Base-by-base conservation (phyloP, 495 filamentous ascomycete species). In the Tuber magnatum region DNA sequence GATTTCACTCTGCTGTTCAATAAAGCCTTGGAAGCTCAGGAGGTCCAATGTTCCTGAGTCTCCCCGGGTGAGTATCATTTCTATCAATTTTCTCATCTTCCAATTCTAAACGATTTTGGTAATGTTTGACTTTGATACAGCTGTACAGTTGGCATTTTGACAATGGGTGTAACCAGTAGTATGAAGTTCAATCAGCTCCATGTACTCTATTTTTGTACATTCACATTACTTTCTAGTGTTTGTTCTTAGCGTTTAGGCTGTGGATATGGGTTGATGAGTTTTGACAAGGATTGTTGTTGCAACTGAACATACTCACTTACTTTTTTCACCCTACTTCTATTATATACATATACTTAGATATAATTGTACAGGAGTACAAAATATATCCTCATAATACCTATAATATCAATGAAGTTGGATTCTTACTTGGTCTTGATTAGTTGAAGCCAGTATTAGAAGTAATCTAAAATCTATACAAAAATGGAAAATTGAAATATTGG, bases 61-160 rank as follows among this genome's bases (percentile, higher is more conserved):
- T 68, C 38, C 41, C 71, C 10, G 10, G 16, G 28, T 10, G 9
- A 6, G 24, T 18, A 8, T 4, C 0, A 2, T 69, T 22, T 74
- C 41, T n/a, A 43, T 5, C 7, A 40, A 74, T 2, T 51, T 68
- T 1, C 61, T 74, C 18, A 24, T 43, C 9, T 28, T 38, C 16
- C 48, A 42, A 6, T 28, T 61, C 35, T n/a, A 42, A 22, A 74
- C 10, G 9, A 74, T 69, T 43, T 69, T 74, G 1, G 72, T 38
- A 32, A 74, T 40, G 24, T 44, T 12, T 32, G 72, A 69, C n/a
- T 74, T 73, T 68, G 38, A 73, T 3, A 68, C 38, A 20, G 32
- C 4, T 20, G 9, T 42, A 1, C n/a, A 6, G 35, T 28, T 4
- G 14, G 61, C 7, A 43, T 68, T 73, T 48, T 73, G n/a, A 16